Percentiles rank a stretch among this genome's conserved stretches.
These are phyloP conservation scores for Cladophialophora carrionii DNA, from an alignment of 2,329 filamentous ascomycete species.

Conservation along the genomic window DNA sequence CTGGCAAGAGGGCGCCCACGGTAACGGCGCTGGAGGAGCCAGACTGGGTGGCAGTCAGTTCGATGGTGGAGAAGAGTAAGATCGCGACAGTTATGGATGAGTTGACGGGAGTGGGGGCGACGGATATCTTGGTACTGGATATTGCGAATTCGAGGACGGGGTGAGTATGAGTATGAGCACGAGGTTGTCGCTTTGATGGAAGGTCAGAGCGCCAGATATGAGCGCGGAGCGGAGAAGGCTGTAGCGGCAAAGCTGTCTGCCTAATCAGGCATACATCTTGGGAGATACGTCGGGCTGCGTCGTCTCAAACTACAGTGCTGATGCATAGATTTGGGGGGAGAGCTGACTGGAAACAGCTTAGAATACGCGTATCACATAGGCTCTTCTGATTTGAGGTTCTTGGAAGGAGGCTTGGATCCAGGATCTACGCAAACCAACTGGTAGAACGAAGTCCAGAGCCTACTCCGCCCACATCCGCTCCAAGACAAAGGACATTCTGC, in stretches of 20 bases:
- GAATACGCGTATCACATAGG: background rate
- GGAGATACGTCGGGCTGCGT: background rate
- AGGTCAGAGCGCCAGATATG: background rate
- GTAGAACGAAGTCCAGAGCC: background rate
- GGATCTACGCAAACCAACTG: background rate
- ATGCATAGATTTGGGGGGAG: background rate
- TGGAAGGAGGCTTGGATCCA: background rate
- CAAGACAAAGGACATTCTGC: background rate
- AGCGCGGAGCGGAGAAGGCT: background rate
- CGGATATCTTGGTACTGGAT: slow-evolving; percentile 81
- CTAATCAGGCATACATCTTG: background rate
- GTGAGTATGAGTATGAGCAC: slow-evolving; percentile 20
- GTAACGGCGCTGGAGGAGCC: slow-evolving; percentile 86
- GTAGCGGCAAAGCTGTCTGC: background rate
- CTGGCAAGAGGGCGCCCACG: slow-evolving; percentile 90
- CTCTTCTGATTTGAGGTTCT: background rate
- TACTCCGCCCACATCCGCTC: background rate
- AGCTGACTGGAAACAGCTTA: background rate
- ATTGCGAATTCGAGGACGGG: slow-evolving; percentile 75
- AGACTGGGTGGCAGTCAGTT: slow-evolving; percentile 90
- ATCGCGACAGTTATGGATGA: slow-evolving; percentile 88
- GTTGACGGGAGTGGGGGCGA: slow-evolving; percentile 72
- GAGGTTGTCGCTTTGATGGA: background rate
- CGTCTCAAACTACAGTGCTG: background rate
- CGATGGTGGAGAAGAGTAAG: slow-evolving; percentile 88